Base-by-base conservation (phyloP, 2,329 filamentous ascomycete species). In the Lasiodiplodia theobromae region DNA sequence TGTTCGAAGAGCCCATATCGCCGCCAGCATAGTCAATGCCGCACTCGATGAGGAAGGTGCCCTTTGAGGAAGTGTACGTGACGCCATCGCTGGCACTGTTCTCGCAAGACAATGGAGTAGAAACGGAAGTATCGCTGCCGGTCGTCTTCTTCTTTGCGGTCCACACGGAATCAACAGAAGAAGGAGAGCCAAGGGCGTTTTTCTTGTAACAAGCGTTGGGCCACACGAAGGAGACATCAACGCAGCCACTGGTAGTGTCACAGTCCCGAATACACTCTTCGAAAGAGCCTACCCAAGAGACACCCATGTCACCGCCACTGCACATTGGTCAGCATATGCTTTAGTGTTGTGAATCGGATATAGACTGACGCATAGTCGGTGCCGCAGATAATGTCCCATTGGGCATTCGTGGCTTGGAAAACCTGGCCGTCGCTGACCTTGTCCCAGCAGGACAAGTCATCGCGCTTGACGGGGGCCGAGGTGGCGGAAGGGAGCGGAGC, bases 181-280 rank as follows among this genome's bases (percentile, higher is more conserved):
- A 14, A 11, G 53, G 25, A 2, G 54, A 4, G 18, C 23, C 49
- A 2, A 71, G 38, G 3, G 38, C 23, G 25, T 68, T 70, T 47
- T 74, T 74, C 64, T 73, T 58, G 40, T 73, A 72, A 53, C 72
- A 74, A 23, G 72, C 72, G 6, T 70, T 70, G 4, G 60, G 60
- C 11, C 57, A 37, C 18, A 71, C 60, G 53, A 69, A 73, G 21
- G 70, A 67, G 4, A 72, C 70, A 18, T 69, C 69, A 18, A 71
- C 37, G 52, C 72, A 73, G 4, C 68, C 68, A 14, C 58, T 54
- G 25, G 68, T 70, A 2, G 60, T 38, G 21, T 72, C 57, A 31
- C 73, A 74, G 23, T 67, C 68, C 34, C 57, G 53, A 18, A 72
- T 52, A 44, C 73, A 73, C 3, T 31, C 53, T 21, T 70, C 66